Base-by-base conservation (phyloP, 805 yeast species). In the Vanderwaltozyma yarrowii region DNA sequence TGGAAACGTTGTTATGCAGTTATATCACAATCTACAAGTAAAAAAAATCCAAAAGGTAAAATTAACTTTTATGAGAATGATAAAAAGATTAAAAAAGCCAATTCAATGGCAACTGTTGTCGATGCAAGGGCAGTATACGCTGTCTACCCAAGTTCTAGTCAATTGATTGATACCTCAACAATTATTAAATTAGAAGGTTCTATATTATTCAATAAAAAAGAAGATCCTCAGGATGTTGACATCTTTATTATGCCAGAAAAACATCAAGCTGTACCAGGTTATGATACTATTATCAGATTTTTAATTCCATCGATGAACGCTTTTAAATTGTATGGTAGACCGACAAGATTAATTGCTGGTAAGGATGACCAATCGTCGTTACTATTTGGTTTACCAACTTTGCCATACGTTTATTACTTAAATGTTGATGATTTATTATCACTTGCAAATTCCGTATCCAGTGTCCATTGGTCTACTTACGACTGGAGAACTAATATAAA, bases 1-100 rank as follows among this genome's bases (percentile, higher is more conserved):
- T 92, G 96, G 96, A 83, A 80, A 54, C 72, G 94, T 42, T 89
- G 96, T 54, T 92, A 74, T 65, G 89, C 95, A 3, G 95, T 88
- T 10, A 73, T 89, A 40, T 83, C 82, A 47, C 88, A 88, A 47
- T 65, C 87, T 50, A 46, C 65, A 28, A 54, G 70, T 51, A 77
- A 59, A 45, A 57, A 60, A 42, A 50, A 56, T 30, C 42, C 45
- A 5, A 67, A 73, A 12, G 96, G 96, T 23, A 70, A 77, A 47
- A 75, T 86, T 18, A 66, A 74, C n/a, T 81, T 92, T 47, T 92
- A 73, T 61, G 94, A 86, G 58, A 78, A 71, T 51, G 94, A 86
- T 39, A 83, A 81, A 54, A 76, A 76, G 47, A 64, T 64, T 27
- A 80, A 80, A 57, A 85, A 84, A 55, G 65, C 69, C 41, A 64